Conservation (phyloP, 164 flowering plant genomes). For the Vitis vinifera region DNA sequence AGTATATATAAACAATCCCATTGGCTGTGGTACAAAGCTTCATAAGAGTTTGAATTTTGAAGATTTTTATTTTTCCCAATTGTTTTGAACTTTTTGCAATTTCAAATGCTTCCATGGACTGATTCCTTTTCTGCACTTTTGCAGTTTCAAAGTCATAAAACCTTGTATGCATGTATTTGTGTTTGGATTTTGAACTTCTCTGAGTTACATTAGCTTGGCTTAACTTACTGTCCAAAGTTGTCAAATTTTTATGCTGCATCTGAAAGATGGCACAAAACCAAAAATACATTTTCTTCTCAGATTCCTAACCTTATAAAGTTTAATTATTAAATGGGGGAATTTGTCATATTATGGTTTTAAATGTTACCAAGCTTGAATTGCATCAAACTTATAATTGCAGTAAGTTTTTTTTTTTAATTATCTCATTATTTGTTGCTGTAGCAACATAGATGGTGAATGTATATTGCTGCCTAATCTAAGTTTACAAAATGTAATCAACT, state of each 20-base stretch:
- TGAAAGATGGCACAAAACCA: too few relatives aligned
- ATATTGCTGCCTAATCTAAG: too few relatives aligned
- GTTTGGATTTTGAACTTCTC: not conserved
- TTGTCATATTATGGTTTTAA: not conserved
- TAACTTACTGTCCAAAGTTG: too few relatives aligned
- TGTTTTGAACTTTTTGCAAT: not conserved
- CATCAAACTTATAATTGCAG: not conserved
- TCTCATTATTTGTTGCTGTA: too few relatives aligned
- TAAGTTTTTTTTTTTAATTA: not conserved
- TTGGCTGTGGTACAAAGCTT: too few relatives aligned
- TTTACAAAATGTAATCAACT: not conserved
- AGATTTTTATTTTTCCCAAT: not conserved
- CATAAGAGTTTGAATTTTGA: too few relatives aligned
- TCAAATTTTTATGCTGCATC: too few relatives aligned
- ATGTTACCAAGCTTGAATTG: conserved; percentile 1
- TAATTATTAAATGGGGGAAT: not conserved
- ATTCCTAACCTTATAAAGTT: not conserved
- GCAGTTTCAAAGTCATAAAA: not conserved
- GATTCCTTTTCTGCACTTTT: not conserved
- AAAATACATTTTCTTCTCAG: too few relatives aligned
- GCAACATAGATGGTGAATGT: too few relatives aligned
- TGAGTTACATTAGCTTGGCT: too few relatives aligned
- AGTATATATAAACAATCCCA: too few relatives aligned
- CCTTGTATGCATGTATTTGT: not conserved
- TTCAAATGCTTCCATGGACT: not conserved